phyloP scores from a whole-genome alignment of 768 basidiomycete species.

The Mrakia frigida region DNA sequence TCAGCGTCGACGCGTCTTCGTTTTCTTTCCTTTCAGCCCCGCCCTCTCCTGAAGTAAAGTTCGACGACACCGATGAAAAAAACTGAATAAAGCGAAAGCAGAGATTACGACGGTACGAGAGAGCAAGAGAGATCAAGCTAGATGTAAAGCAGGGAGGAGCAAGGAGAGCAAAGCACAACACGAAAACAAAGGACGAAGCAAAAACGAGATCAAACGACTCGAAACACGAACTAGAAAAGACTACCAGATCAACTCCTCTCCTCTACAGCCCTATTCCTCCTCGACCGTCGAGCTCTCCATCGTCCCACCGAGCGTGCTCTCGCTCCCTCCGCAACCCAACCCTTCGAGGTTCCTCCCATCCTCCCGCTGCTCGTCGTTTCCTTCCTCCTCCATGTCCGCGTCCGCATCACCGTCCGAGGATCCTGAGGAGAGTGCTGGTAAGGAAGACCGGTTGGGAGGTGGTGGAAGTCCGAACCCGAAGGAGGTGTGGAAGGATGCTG shows the following conservation, averaged over 20 bases:
- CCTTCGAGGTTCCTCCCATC: background rate
- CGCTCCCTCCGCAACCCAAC: constrained; percentile 8
- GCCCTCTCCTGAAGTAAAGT: no score
- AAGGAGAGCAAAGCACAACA: background rate
- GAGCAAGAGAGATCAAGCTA: no score
- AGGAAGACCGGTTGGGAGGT: background rate
- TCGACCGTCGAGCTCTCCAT: background rate
- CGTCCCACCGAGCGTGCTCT: background rate
- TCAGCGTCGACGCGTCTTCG: no score
- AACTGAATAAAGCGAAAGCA: no score
- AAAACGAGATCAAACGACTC: background rate
- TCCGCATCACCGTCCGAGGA: constrained; percentile 1
- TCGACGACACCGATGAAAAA: no score
- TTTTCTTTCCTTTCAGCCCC: no score
- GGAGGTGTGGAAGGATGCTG: background rate
- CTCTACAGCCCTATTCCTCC: background rate
- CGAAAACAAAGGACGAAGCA: background rate
- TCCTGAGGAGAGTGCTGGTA: background rate
- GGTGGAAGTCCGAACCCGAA: background rate
- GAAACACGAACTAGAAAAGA: background rate
- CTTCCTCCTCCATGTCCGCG: background rate
- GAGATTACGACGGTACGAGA: no score
- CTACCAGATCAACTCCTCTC: background rate
- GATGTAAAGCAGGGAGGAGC: no score
- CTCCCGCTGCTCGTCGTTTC: background rate